Conservation (phyloP, 1,139 yeast genomes). For the Pichia sp. region DNA sequence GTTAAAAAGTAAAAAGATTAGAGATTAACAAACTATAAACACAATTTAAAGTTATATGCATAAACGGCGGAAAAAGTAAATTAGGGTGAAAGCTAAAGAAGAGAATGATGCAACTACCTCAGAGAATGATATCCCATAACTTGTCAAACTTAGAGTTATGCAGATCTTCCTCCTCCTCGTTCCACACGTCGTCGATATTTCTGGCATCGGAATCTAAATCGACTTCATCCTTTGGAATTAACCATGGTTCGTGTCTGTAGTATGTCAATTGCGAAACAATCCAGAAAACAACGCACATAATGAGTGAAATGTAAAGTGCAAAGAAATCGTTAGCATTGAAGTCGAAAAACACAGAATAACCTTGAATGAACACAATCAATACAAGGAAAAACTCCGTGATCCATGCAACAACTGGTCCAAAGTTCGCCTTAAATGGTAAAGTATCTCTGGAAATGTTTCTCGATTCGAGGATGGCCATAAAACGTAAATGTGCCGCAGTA, state of each 20-base stretch:
- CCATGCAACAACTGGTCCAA: constrained; percentile 60
- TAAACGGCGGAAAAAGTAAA: too few species aligned
- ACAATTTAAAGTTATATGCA: too few species aligned
- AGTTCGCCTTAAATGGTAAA: constrained; percentile 62
- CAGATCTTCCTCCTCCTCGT: constrained; percentile 15
- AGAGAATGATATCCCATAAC: constrained; percentile 38
- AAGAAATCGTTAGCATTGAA: constrained; percentile 51
- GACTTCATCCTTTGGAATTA: constrained; percentile 39
- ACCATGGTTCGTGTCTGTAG: constrained; percentile 33
- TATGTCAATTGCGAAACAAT: constrained; percentile 33
- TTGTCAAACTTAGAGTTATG: constrained; percentile 18
- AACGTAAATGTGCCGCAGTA: constrained; percentile 57
- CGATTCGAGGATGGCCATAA: constrained; percentile 51
- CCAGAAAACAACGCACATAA: constrained; percentile 49
- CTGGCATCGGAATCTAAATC: constrained; percentile 27
- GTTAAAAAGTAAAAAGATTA: too few species aligned
- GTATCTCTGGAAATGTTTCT: constrained; percentile 58
- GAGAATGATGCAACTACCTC: too few species aligned
- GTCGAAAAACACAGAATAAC: constrained; percentile 54
- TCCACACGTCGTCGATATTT: constrained; percentile 17
- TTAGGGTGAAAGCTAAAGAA: too few species aligned
- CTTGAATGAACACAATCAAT: constrained; percentile 60
- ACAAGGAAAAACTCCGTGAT: constrained; percentile 45
- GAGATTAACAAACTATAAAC: too few species aligned
- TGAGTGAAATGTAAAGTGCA: constrained; percentile 59